These are phyloP conservation scores for Kwoniella botswanensis DNA, from an alignment of 768 basidiomycete species.

Conservation along the genomic window DNA sequence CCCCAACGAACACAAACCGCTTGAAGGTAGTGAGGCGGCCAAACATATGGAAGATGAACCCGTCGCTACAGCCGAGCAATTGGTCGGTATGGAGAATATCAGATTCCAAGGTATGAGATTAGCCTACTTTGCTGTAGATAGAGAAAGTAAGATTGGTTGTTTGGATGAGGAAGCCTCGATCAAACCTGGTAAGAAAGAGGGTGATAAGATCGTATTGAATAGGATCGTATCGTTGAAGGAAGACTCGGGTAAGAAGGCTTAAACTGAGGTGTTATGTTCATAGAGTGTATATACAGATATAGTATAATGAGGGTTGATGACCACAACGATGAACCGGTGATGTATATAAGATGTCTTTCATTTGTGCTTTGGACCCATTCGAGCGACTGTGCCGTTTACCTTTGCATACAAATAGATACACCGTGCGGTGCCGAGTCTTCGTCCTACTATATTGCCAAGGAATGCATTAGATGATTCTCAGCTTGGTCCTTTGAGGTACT, in stretches of 20 bases:
- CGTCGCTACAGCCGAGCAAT: slow-evolving; percentile 73
- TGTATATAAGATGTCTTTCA: neutral
- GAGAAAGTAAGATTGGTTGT: slow-evolving; percentile 73
- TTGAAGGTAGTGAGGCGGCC: slow-evolving; percentile 31
- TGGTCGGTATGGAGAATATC: slow-evolving; percentile 87
- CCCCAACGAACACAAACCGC: slow-evolving; percentile 1
- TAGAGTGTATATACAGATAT: neutral
- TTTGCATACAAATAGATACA: no score
- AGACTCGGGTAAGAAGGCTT: slow-evolving; percentile 75
- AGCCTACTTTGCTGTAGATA: slow-evolving; percentile 92
- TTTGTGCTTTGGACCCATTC: no score
- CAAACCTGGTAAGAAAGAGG: slow-evolving; percentile 64
- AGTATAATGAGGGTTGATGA: neutral
- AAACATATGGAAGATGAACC: slow-evolving; percentile 63
- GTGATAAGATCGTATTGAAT: slow-evolving; percentile 84
- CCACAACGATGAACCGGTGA: neutral
- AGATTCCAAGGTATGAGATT: slow-evolving; percentile 96
- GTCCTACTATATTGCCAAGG: no score
- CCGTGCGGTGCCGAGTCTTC: no score
- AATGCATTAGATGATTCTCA: no score
- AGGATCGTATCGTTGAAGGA: slow-evolving; percentile 93
- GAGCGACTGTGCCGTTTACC: no score
- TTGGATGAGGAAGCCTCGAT: slow-evolving; percentile 65
- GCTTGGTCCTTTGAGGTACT: no score
- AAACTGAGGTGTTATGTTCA: neutral